phyloP scores from a whole-genome alignment of 139 green algal species.

The Trebouxia sp. region DNA sequence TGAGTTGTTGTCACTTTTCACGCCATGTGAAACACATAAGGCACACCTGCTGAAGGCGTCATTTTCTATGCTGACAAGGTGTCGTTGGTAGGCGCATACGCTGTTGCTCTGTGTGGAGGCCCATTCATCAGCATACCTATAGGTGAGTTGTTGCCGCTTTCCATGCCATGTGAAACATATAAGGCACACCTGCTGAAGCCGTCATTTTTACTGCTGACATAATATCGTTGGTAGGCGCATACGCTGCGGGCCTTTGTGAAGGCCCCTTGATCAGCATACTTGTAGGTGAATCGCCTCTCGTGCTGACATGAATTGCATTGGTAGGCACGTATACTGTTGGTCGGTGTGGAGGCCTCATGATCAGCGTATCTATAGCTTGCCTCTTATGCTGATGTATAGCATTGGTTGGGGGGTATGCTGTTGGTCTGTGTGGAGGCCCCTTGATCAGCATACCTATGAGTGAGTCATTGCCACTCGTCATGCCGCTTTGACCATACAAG shows the following conservation, averaged over 20 bases:
- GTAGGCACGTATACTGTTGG: background rate
- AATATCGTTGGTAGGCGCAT: conserved; percentile 73
- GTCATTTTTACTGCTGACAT: conserved; percentile 72
- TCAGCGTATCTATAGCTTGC: too few species aligned
- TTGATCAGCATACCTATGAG: conserved; percentile 59
- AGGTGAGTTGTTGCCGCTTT: conserved; percentile 43
- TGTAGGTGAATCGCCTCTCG: conserved; percentile 29
- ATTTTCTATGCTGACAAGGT: conserved; percentile 79
- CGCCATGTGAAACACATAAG: conserved; percentile 49
- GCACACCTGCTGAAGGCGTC: conserved; percentile 56
- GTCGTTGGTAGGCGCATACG: conserved; percentile 69
- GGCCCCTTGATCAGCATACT: conserved; percentile 68
- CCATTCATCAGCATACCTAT: conserved; percentile 65
- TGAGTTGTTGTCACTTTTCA: conserved; percentile 42
- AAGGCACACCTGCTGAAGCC: conserved; percentile 60
- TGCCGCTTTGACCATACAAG: conserved; percentile 49
- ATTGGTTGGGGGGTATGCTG: conserved; percentile 66
- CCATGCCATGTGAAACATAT: conserved; percentile 44
- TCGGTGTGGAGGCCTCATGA: background rate
- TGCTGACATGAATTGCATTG: background rate
- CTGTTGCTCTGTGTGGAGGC: conserved; percentile 69
- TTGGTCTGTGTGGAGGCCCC: conserved; percentile 71
- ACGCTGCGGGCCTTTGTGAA: conserved; percentile 64
- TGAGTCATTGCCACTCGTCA: conserved; percentile 42
- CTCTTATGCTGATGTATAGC: conserved; percentile 82